Conservation (phyloP, 306 rosid genomes). For the Trichosanthes cucumerina region DNA sequence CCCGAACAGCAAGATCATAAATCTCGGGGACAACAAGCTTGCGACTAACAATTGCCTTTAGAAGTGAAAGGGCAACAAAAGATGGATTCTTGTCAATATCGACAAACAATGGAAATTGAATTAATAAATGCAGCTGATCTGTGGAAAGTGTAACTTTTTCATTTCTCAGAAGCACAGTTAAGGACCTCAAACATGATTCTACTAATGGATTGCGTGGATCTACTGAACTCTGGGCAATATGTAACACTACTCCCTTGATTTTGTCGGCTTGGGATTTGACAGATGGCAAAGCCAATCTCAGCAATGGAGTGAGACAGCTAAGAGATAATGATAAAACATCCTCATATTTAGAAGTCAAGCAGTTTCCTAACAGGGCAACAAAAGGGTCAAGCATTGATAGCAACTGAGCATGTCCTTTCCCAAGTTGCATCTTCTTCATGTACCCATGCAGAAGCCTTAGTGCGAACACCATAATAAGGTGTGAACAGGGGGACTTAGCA, state of each 20-base stretch:
- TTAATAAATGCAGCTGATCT: slow-evolving; percentile 51
- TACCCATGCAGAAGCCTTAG: slow-evolving; percentile 62
- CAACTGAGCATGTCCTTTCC: slow-evolving; percentile 27
- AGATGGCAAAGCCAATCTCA: slow-evolving; percentile 68
- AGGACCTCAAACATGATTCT: slow-evolving; percentile 65
- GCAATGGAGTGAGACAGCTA: slow-evolving; percentile 61
- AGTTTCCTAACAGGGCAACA: slow-evolving; percentile 41
- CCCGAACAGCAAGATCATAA: slow-evolving; percentile 72
- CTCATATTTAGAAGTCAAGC: slow-evolving; percentile 73
- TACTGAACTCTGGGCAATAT: slow-evolving; percentile 50
- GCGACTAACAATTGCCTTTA: slow-evolving; percentile 71
- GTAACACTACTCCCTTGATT: slow-evolving; percentile 53
- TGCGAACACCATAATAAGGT: slow-evolving; percentile 72
- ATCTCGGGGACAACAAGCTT: slow-evolving; percentile 71
- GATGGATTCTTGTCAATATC: slow-evolving; percentile 70
- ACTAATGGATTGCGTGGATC: slow-evolving; percentile 57
- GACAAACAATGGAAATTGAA: slow-evolving; percentile 72
- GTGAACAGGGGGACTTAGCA: slow-evolving; percentile 50
- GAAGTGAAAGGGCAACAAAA: slow-evolving; percentile 59
- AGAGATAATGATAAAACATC: slow-evolving; percentile 70
- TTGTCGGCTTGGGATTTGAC: slow-evolving; percentile 59
- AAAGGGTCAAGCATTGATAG: slow-evolving; percentile 72
- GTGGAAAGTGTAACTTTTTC: slow-evolving; percentile 56
- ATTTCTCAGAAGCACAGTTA: slow-evolving; percentile 66
- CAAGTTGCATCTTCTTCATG: slow-evolving; percentile 45